phyloP scores from a whole-genome alignment of 495 filamentous ascomycete genomes.

The Cercophora sp. region DNA sequence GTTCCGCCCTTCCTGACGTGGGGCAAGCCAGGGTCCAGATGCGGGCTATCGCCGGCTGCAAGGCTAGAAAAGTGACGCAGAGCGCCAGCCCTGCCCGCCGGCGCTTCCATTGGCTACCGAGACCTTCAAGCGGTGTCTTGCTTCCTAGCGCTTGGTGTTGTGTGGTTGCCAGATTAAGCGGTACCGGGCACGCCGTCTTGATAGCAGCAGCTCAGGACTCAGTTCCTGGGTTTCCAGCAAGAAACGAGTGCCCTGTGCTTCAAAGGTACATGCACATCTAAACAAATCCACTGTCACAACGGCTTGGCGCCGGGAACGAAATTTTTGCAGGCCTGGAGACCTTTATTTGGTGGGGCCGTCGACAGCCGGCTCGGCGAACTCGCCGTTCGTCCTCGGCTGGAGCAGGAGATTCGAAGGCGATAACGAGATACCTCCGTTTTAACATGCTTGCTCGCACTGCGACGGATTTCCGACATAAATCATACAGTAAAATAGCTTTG shows the following conservation, averaged over 20 bases:
- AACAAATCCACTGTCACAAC: slow-evolving; percentile 3
- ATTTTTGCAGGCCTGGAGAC: slow-evolving; percentile 36
- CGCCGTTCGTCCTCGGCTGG: slow-evolving; percentile 19
- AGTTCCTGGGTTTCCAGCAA: background rate
- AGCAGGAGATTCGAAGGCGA: slow-evolving; percentile 36
- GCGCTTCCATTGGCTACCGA: slow-evolving; percentile 9
- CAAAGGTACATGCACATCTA: background rate
- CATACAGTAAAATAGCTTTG: too few species aligned
- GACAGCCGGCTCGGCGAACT: slow-evolving; percentile 19
- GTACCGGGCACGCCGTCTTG: slow-evolving; percentile 6
- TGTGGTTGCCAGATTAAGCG: background rate
- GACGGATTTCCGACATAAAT: slow-evolving; percentile 13
- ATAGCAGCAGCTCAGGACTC: background rate
- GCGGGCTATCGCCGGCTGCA: slow-evolving; percentile 7
- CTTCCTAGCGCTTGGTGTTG: background rate
- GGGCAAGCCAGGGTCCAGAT: slow-evolving; percentile 1
- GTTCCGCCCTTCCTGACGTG: background rate
- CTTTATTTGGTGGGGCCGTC: slow-evolving; percentile 22
- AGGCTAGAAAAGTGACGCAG: slow-evolving; percentile 15
- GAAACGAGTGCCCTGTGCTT: background rate
- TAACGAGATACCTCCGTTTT: slow-evolving; percentile 28
- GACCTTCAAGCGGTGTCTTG: too few species aligned
- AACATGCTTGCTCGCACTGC: slow-evolving; percentile 1
- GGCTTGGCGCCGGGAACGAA: slow-evolving; percentile 24
- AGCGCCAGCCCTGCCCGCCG: slow-evolving; percentile 2